Base-by-base conservation (phyloP, 352 stramenopile genomes). In the Globisporangium splendens region DNA sequence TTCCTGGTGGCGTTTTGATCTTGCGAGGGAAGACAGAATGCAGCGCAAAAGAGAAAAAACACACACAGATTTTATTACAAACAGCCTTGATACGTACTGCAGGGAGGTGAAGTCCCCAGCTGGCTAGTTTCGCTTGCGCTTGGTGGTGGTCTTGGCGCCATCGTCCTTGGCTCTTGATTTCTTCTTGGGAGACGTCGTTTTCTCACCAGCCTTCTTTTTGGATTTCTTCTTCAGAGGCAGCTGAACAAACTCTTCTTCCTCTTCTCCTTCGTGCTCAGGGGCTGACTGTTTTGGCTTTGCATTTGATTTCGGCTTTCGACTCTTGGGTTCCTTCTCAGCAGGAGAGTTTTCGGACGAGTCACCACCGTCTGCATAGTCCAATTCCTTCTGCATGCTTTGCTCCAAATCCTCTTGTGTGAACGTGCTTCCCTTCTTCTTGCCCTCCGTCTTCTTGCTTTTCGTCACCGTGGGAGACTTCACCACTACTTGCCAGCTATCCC, bases 381-480 rank as follows among this genome's bases (percentile, higher is more conserved):
- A 56, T 42, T 88, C 74, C 38, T 80, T 72, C 58, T 86, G 72
- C 82, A 88, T 89, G 42, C 69, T 75, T 17, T 75, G 69, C 61
- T 89, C 78, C 14, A 88, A 62, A 55, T 82, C 72, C 54, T 87
- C 64, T 49, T 87, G 74, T n/a, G 72, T 73, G 53, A 81, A 79
- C 33, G 48, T 42, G 35, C 21, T 38, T 33, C 44, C 38, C 46
- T 73, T 61, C 43, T 69, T 68, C 11, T 48, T 49, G 13, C 10
- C 22, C 54, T 63, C 56, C 15, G 31, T 56, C 15, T 47, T 53
- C 8, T 46, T 55, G 33, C 24, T 35, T 46, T 66, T 69, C 1
- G 72, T 63, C 17, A 88, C 65, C 3, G 71, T 75, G 31, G 82
- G 77, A 0, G 77, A 86, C 51, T 82, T 83, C 4, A 70, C 77